Percentiles rank a stretch among this genome's conserved stretches.
These are phyloP conservation scores for Sechiopsis laciniata DNA, from an alignment of 306 rosid genomes.

Conservation along the genomic window DNA sequence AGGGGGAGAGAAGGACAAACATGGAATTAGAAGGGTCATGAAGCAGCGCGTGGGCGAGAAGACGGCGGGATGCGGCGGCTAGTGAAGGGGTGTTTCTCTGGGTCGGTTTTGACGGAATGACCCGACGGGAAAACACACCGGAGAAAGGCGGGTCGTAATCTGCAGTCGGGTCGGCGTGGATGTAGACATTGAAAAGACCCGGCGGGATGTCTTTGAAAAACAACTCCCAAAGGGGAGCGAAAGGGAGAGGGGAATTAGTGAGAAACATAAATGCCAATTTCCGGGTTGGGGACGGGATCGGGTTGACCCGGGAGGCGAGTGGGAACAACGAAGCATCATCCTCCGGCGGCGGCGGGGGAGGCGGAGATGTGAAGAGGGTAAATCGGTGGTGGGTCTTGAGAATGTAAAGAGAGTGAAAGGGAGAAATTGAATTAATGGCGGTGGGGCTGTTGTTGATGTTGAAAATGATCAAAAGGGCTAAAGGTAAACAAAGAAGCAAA, in stretches of 20 bases:
- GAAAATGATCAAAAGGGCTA: conserved; percentile 35
- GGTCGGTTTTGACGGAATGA: conserved; percentile 47
- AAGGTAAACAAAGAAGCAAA: conserved; percentile 47
- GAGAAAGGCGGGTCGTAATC: conserved; percentile 44
- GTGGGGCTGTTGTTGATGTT: conserved; percentile 39
- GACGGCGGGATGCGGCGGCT: conserved; percentile 43
- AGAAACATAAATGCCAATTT: conserved; percentile 63
- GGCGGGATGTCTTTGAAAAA: conserved; percentile 37
- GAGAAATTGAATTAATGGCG: background rate
- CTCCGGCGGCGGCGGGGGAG: background rate
- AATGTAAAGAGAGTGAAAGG: background rate
- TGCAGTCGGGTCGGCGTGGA: conserved; percentile 57
- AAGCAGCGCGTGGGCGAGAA: conserved; percentile 57
- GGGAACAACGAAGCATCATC: conserved; percentile 35
- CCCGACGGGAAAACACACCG: conserved; percentile 43
- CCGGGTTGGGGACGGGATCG: conserved; percentile 31
- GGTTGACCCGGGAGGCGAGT: conserved; percentile 33
- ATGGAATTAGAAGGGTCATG: conserved; percentile 44
- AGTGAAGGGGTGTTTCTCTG: conserved; percentile 41
- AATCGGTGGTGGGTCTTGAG: background rate
- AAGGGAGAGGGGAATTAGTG: conserved; percentile 53
- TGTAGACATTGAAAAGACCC: conserved; percentile 41
- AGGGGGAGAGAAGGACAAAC: conserved; percentile 50
- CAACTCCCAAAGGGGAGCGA: conserved; percentile 59
- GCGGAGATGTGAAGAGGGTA: background rate